Base-by-base conservation (phyloP, 352 stramenopile genomes). In the Phytophthora quininea region DNA sequence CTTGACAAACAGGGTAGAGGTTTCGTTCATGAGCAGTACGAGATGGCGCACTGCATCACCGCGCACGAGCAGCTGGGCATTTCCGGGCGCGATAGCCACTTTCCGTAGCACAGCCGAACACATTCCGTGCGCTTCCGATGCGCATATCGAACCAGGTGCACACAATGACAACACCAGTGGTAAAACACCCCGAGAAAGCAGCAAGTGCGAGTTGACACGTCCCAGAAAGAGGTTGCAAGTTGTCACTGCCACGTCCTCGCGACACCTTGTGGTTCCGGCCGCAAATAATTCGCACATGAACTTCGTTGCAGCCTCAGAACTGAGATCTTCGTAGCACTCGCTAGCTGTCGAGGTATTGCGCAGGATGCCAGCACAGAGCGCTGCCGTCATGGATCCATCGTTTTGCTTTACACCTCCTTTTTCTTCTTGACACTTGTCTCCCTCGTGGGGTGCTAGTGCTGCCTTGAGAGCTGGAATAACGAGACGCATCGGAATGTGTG, bases 161-260 rank as follows among this genome's bases (percentile, higher is more conserved):
- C 70, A 88, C 3, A 93, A 64, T 59, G 80, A 87, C 4, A 93
- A 70, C 30, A 93, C 69, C 12, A 90, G 69, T 4, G 79, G 74
- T 14, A 93, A 55, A 2, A 90, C 71, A 3, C 75, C 64, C 31
- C 73, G 74, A 6, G 71, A 71, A 0, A 93, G 63, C 40, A 93
- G 62, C 6, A 77, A 54, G 32, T 73, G 75, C 29, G 85, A 90
- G 60, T 93, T 93, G 53, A 90, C 70, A 8, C 65, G 67, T 14
- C 85, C 83, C 4, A 93, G 74, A 15, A 93, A 79, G 37, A 93
- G 60, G 57, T 91, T 93, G 73, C 82, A 91, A 2, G 77, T 69
- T 60, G 79, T 82, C 35, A 91, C 52, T 12, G 77, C 75, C 4
- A 80, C 66, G 58, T 91, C 82, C 32, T 88, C 77, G 49, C 77